Evolutionary conservation across 208 protist species (phyloP).

Genomic region (Wallacemonas sp.): DNA sequence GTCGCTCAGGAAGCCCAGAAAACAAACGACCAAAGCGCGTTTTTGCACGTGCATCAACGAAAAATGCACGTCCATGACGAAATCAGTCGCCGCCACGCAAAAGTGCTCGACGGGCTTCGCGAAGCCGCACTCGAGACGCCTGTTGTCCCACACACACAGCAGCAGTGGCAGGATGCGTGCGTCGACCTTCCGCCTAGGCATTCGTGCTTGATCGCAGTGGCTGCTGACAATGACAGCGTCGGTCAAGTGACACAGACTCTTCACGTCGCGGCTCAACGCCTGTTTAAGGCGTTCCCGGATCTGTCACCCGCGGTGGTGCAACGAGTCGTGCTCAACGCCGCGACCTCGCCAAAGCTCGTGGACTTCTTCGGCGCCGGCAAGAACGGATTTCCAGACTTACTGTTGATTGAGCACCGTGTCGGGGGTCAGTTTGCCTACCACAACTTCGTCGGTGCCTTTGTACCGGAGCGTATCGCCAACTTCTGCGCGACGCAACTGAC

Average conservation of each 20-base stretch:
- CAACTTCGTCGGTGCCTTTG: slow-evolving; percentile 35
- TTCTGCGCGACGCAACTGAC: slow-evolving; percentile 21
- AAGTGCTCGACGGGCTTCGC: neutral
- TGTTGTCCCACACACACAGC: slow-evolving; percentile 12
- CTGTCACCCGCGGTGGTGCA: slow-evolving; percentile 1
- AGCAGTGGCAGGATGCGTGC: slow-evolving; percentile 21
- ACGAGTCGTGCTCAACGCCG: slow-evolving; percentile 25
- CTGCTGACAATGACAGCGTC: neutral
- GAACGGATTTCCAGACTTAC: slow-evolving; percentile 29
- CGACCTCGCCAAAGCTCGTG: slow-evolving; percentile 10
- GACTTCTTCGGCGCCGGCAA: slow-evolving; percentile 26
- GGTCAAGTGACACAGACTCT: neutral
- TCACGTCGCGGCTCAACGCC: neutral
- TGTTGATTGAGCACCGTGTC: slow-evolving; percentile 13
- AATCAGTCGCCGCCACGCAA: neutral
- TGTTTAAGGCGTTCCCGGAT: slow-evolving; percentile 1
- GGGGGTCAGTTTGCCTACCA: slow-evolving; percentile 15
- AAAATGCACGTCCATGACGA: slow-evolving; percentile 4
- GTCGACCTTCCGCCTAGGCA: slow-evolving; percentile 14
- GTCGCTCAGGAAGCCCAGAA: neutral
- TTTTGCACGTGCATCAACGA: neutral
- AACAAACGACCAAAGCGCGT: neutral
- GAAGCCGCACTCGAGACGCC: neutral
- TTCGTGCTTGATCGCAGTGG: slow-evolving; percentile 29
- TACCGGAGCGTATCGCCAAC: slow-evolving; percentile 22